Evolutionary conservation across 2,329 filamentous ascomycete genomes (phyloP).

Genomic region (Huntiella omanensis): DNA sequence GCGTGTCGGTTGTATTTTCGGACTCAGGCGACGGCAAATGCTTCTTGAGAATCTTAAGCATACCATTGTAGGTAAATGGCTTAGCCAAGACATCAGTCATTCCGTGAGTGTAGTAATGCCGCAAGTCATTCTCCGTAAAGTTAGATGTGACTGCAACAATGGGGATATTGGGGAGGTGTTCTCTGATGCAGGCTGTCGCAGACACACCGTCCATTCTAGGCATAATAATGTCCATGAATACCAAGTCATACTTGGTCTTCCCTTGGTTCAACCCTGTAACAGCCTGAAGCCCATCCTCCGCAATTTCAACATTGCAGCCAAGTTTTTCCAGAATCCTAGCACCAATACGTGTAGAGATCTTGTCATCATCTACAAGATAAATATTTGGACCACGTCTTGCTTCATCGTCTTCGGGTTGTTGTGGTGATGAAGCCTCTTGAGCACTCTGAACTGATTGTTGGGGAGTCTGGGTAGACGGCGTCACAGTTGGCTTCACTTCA

Average conservation of each 20-base stretch:
- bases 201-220: conserved; percentile 88
- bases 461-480: conserved; percentile 20
- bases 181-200: conserved; percentile 79
- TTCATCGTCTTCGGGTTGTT: conserved; percentile 22
- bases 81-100: conserved; percentile 98
- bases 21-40: conserved; percentile 53
- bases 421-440: too few species aligned
- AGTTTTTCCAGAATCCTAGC: conserved; percentile 47
- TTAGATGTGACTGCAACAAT: conserved; percentile 99
- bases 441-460: too few species aligned
- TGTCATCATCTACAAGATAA: conserved; percentile 72
- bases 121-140: conserved; percentile 88
- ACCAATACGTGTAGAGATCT: conserved; percentile 47
- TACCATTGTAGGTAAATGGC: conserved; percentile 79
- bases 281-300: conserved; percentile 76
- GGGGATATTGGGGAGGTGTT: conserved; percentile 63
- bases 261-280: conserved; percentile 58
- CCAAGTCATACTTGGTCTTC: conserved; percentile 39
- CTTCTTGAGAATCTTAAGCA: conserved; percentile 71
- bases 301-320: conserved; percentile 48
- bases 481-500: neutral
- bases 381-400: conserved; percentile 53
- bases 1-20: neutral
- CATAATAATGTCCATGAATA: conserved; percentile 95
- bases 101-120: conserved; percentile 95